These are phyloP conservation scores for Candida succiphila DNA, from an alignment of 805 yeast genomes.

Conservation along the genomic window DNA sequence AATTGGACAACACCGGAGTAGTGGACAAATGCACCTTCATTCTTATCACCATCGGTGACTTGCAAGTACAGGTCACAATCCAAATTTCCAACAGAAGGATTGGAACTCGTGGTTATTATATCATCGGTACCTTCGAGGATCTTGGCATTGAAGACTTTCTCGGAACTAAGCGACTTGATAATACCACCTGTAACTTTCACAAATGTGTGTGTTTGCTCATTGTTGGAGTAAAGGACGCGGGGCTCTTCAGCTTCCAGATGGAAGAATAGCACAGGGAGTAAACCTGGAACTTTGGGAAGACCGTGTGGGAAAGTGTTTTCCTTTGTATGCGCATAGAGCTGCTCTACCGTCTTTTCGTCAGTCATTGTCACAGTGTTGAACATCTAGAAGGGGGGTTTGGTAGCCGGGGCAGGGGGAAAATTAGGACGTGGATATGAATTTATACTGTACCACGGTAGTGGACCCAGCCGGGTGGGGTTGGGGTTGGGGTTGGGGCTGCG, in stretches of 20 bases:
- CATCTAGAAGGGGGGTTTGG: no score
- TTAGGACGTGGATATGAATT: no score
- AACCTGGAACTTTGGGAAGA: conserved; percentile 10
- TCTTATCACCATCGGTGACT: conserved; percentile 21
- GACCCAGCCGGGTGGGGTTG: no score
- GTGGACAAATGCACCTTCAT: conserved; percentile 28
- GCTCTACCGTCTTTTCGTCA: neutral
- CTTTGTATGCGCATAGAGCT: neutral
- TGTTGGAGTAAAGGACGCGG: conserved; percentile 15
- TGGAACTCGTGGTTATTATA: conserved; percentile 24
- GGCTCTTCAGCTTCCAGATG: conserved; percentile 26
- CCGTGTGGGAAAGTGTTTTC: neutral
- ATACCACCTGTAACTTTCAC: conserved; percentile 26
- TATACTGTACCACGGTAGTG: no score
- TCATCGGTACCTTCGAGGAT: conserved; percentile 38
- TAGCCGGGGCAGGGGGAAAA: no score
- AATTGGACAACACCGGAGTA: conserved; percentile 41
- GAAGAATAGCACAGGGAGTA: conserved; percentile 28
- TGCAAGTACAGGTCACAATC: conserved; percentile 39
- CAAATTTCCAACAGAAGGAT: conserved; percentile 21
- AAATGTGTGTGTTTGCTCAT: conserved; percentile 15
- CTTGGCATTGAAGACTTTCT: conserved; percentile 27
- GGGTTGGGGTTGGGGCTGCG: no score
- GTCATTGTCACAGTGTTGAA: neutral
- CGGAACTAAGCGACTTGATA: conserved; percentile 25